Evolutionary conservation across 352 stramenopile genomes (phyloP), one percentile per base, ranked within the genome.

Genomic region (Phytopythium delawarense): DNA sequence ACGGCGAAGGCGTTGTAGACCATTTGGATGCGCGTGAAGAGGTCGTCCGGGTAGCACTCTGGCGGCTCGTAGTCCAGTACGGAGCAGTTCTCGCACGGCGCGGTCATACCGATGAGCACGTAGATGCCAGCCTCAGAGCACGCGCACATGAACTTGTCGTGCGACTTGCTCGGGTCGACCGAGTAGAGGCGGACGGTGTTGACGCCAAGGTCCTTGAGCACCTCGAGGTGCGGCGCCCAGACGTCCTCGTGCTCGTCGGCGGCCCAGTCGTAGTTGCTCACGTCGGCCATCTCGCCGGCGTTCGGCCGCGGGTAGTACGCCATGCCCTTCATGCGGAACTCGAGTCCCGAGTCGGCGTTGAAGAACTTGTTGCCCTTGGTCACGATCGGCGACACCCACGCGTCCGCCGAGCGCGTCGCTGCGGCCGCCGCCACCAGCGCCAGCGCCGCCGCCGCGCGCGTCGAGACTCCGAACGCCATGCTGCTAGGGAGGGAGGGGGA

Each of bases 351-450:
- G 4, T 75, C 61, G 16, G 76, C 83, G 69, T 93, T 71, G 69
- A 94, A 96, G 64, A 96, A 83, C 65, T 94, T 95, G 75, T 93
- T 93, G 62, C 85, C 84, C 59, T 84, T 87, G 35, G 63, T 42
- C 5, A 87, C 60, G 64, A 89, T 78, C 5, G 72, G 75, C 13
- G 75, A 50, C 16, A 80, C n/a, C 79, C 74, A 88, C n/a, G 72
- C 76, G 67, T 78, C 25, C 2, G 64, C 48, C 2, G 67, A 57
- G 16, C 45, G 15, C 7, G 25, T 48, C 12, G 37, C 7, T 12
- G 11, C 25, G 13, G 9, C 23, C 13, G 54, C 54, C 15, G 23
- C 54, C 11, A 39, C 35, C 0, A 59, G 34, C 32, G 54, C 54
- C 35, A 50, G 12, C 37, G 49, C 21, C 13, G 18, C 34, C 12